Conservation (phyloP, 352 stramenopile species). For the Globisporangium nodosum region DNA sequence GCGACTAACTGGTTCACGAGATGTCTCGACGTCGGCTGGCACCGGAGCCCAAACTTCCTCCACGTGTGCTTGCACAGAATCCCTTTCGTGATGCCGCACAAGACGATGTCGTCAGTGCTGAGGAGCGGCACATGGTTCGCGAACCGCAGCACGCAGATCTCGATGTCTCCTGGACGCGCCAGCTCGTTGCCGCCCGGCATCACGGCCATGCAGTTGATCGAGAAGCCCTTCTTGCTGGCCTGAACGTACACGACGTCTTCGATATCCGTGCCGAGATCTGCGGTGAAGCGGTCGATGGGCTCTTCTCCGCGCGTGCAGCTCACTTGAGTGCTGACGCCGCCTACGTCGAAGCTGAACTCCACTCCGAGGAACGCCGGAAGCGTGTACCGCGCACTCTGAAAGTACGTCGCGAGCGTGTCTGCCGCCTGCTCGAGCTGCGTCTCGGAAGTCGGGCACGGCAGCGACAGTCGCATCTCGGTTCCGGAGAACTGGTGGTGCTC, state of each 20-base stretch:
- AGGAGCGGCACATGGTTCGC: constrained; percentile 70
- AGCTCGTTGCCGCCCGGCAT: constrained; percentile 21
- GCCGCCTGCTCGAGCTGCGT: constrained; percentile 40
- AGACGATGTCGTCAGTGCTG: constrained; percentile 47
- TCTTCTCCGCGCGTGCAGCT: constrained; percentile 31
- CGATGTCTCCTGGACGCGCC: constrained; percentile 21
- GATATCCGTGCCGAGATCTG: constrained; percentile 27
- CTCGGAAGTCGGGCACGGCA: constrained; percentile 33
- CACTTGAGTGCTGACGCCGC: constrained; percentile 25
- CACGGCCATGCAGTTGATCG: constrained; percentile 44
- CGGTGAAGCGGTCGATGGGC: constrained; percentile 53
- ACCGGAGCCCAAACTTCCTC: constrained; percentile 57
- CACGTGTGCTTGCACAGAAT: constrained; percentile 32
- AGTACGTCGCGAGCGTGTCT: constrained; percentile 54
- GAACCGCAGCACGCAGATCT: constrained; percentile 65
- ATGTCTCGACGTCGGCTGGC: constrained; percentile 18
- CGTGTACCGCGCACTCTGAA: constrained; percentile 63
- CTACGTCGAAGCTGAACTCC: constrained; percentile 53
- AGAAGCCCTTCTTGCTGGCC: constrained; percentile 21
- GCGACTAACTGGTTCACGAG: constrained; percentile 53
- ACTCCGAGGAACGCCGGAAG: constrained; percentile 44
- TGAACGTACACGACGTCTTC: constrained; percentile 45
- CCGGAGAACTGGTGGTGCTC: constrained; percentile 63
- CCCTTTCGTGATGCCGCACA: constrained; percentile 47
- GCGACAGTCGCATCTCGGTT: constrained; percentile 66